Conservation (phyloP, 331 rosid genomes). For the Ulmus americana region DNA sequence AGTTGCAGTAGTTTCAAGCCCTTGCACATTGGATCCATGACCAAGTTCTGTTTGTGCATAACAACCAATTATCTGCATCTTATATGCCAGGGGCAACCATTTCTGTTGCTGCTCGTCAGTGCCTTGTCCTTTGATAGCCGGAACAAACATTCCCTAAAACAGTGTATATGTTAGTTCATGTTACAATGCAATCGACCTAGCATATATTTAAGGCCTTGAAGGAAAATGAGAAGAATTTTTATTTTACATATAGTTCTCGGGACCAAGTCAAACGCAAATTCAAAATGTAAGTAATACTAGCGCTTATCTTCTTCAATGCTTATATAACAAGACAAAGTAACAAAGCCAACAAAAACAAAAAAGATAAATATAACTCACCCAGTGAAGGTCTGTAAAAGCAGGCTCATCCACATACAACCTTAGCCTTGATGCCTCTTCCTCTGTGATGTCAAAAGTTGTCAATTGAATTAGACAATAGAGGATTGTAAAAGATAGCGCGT, state of each 20-base stretch:
- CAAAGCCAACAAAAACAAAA: conserved; percentile 2
- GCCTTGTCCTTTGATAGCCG: conserved; percentile 80
- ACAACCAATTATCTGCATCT: conserved; percentile 96
- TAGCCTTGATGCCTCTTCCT: conserved; percentile 66
- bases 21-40: conserved; percentile 97
- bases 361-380: conserved; percentile 52
- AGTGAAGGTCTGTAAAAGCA: conserved; percentile 92
- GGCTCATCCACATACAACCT: conserved; percentile 74
- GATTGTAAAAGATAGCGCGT: not conserved
- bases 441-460: conserved; percentile 34
- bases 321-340: conserved; percentile 3
- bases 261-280: not conserved
- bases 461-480: conserved; percentile 1
- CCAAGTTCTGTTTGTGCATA: conserved; percentile 99
- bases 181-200: not conserved
- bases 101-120: conserved; percentile 85
- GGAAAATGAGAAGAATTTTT: not conserved
- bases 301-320: not conserved
- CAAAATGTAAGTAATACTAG: not conserved
- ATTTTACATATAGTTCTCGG: not conserved
- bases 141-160: conserved; percentile 85
- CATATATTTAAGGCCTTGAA: not conserved
- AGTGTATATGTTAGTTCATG: conserved; percentile 3
- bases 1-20: conserved; percentile 95
- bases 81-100: conserved; percentile 89